Base-by-base conservation (phyloP, 202 grass and related monocot genomes). In the Digitaria exilis region DNA sequence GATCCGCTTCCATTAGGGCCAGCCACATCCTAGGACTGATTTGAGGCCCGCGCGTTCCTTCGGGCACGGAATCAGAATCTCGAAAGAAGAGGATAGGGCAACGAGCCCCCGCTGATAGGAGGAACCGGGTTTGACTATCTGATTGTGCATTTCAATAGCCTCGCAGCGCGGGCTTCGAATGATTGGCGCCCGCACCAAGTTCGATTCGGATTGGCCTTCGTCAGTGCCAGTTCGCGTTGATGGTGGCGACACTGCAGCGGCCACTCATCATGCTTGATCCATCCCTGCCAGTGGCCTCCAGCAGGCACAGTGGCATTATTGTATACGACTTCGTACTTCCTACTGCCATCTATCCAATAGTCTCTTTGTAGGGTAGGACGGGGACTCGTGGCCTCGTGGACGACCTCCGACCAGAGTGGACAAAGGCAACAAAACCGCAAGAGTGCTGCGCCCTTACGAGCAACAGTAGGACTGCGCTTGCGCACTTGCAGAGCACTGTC, bases 21-120 rank as follows among this genome's bases (percentile, higher is more conserved):
- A 4, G 6, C 18, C 51, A 42, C 76, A 48, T 79, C 84, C 79
- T 79, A 62, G 67, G 73, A 73, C 41, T 14, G 5, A 73, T 41
- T 46, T 61, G 41, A 60, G 42, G 24, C 8, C 22, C 6, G 49
- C 54, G 34, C 32, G 28, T 49, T 30, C 12, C 24, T 26, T 22
- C 68, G 41, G 51, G 43, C 35, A 10, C 26, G 26, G 74, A 90
- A 80, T 87, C 62, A 24, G 84, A 80, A 87, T 75, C 80, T 90
- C 17, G 37, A 57, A 55, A 21, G 44, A 15, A 73, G 60, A 79
- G 45, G 58, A 24, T 7, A 46, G 17, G 67, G 24, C 71, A n/a
- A 72, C 19, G 81, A 22, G 37, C 30, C 32, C 24, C 52, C 2
- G 26, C 67, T 57, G 69, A 87, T 87, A 39, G 80, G 74, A n/a